Conservation (phyloP, 2,329 filamentous ascomycete genomes). For the Xylariaceae sp. region DNA sequence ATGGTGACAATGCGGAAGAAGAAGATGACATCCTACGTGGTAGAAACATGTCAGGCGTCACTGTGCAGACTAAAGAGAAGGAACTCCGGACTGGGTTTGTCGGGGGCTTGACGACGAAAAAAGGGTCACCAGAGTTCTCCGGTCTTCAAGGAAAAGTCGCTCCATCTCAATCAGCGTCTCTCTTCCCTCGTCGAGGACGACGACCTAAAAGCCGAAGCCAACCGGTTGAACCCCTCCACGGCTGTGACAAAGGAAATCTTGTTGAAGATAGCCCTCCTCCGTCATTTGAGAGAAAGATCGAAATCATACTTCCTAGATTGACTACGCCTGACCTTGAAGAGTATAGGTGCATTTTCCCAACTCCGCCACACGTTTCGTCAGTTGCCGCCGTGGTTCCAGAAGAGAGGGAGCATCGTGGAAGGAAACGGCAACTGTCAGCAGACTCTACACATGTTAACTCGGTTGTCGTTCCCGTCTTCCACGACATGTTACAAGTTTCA, state of each 20-base stretch:
- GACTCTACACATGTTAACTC: neutral
- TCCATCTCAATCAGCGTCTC: too few species aligned
- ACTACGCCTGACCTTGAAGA: neutral
- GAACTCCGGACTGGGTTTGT: neutral
- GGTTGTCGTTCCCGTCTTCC: neutral
- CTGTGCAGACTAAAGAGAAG: neutral
- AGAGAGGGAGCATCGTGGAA: neutral
- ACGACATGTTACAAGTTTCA: neutral
- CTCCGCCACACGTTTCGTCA: neutral
- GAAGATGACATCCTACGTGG: constrained; percentile 27
- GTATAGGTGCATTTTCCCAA: neutral
- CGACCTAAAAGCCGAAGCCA: too few species aligned
- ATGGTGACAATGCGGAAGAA: constrained; percentile 18
- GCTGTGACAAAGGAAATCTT: neutral
- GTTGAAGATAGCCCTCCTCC: neutral
- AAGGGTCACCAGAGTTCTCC: neutral
- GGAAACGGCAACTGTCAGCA: neutral
- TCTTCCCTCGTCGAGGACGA: too few species aligned
- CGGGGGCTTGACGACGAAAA: neutral
- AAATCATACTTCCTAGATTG: constrained; percentile 11
- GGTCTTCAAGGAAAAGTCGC: too few species aligned
- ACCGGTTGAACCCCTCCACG: neutral
- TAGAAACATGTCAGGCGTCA: neutral
- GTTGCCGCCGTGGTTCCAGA: neutral
- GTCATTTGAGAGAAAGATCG: constrained; percentile 9